Evolutionary conservation across 2,329 filamentous ascomycete genomes (phyloP).

Genomic region (Colletotrichum agaves): DNA sequence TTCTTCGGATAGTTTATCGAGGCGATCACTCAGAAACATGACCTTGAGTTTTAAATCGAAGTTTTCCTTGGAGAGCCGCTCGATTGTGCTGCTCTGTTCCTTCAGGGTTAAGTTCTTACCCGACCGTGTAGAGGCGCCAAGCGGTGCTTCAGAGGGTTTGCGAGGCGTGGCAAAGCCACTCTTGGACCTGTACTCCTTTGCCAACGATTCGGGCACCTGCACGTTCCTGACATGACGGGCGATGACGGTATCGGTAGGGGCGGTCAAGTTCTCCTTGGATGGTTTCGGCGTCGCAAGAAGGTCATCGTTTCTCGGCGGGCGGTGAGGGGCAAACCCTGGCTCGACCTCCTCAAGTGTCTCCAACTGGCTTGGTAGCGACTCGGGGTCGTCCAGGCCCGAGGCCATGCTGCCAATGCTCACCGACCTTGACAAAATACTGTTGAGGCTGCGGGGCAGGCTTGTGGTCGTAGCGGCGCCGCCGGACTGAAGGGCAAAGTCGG

Average conservation of each 20-base stretch:
- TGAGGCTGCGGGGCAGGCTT: conserved; percentile 60
- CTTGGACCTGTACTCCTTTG: conserved; percentile 85
- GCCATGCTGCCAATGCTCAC: conserved; percentile 92
- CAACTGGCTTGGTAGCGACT: conserved; percentile 58
- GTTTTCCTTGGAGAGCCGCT: conserved; percentile 96
- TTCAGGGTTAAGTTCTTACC: conserved; percentile 87
- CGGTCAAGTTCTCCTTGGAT: conserved; percentile 62
- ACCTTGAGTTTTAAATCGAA: conserved; percentile 98
- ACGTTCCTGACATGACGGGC: conserved; percentile 90
- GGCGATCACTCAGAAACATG: conserved; percentile 92
- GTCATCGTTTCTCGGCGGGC: conserved; percentile 52
- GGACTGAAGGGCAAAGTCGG: conserved; percentile 85
- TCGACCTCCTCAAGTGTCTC: conserved; percentile 63
- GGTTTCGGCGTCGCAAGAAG: conserved; percentile 77
- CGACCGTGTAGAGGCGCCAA: conserved; percentile 60
- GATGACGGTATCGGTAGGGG: conserved; percentile 88
- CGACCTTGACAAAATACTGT: conserved; percentile 73
- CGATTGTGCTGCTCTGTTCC: conserved; percentile 97
- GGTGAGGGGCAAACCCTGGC: conserved; percentile 48
- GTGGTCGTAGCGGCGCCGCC: conserved; percentile 76
- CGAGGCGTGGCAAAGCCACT: conserved; percentile 71
- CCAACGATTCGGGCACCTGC: conserved; percentile 88
- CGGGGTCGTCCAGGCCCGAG: conserved; percentile 75
- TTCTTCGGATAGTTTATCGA: conserved; percentile 94
- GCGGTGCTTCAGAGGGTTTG: conserved; percentile 64